Conservation (phyloP, 2,329 filamentous ascomycete species). For the Periconia sp. region DNA sequence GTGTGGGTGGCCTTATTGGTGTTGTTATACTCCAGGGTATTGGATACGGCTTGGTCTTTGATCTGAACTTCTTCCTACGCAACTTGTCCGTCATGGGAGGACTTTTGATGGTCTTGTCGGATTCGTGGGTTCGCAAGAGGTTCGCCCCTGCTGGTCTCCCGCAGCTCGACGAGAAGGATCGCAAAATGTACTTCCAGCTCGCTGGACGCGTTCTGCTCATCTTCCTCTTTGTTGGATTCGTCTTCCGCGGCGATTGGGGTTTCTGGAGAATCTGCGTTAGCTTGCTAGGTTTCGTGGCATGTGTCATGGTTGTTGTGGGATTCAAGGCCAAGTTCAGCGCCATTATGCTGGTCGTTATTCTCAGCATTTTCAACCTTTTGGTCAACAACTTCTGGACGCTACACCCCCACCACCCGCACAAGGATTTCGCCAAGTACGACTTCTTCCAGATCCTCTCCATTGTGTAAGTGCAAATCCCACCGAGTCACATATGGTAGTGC, state of each 20-base stretch:
- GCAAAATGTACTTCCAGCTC: constrained; percentile 99
- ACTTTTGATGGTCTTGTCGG: constrained; percentile 95
- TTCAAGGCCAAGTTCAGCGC: constrained; percentile 99
- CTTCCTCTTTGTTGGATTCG: constrained; percentile 96
- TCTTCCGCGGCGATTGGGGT: constrained; percentile 93
- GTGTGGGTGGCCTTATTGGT: constrained; percentile 84
- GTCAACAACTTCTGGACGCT: constrained; percentile 99
- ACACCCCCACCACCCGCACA: constrained; percentile 97
- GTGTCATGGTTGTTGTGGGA: constrained; percentile 97
- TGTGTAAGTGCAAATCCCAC: constrained; percentile 64
- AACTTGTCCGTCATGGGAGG: constrained; percentile 98
- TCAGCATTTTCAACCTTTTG: constrained; percentile 94
- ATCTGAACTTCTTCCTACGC: constrained; percentile 99
- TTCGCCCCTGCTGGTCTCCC: constrained; percentile 96
- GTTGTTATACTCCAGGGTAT: constrained; percentile 94
- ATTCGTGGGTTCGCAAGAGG: constrained; percentile 97
- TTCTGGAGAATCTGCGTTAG: constrained; percentile 87
- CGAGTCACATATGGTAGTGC: constrained; percentile 7
- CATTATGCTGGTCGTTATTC: constrained; percentile 89
- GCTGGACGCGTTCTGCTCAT: constrained; percentile 94
- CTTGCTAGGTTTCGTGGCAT: constrained; percentile 84
- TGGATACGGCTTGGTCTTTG: constrained; percentile 97
- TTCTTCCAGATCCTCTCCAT: constrained; percentile 99
- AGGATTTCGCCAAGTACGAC: constrained; percentile 99
- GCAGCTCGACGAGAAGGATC: constrained; percentile 96